These are phyloP conservation scores for Naganishia vaughanmartiniae DNA, from an alignment of 768 basidiomycete species.

Conservation along the genomic window DNA sequence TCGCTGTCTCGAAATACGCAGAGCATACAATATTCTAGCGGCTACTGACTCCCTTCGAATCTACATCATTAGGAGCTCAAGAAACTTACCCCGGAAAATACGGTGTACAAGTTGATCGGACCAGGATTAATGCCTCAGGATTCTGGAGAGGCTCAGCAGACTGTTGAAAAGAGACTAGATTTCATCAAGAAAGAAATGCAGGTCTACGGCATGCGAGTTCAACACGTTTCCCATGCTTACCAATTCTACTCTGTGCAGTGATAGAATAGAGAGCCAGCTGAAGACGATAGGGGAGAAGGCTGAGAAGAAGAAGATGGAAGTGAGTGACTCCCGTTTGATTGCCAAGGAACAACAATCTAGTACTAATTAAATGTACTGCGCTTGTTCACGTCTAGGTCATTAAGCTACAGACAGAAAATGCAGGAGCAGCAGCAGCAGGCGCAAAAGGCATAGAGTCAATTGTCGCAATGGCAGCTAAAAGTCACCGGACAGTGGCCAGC, in stretches of 20 bases:
- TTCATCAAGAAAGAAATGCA: slow-evolving; percentile 88
- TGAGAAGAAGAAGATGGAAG: slow-evolving; percentile 81
- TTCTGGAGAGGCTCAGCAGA: slow-evolving; percentile 75
- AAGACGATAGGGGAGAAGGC: slow-evolving; percentile 72
- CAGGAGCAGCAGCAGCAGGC: not conserved
- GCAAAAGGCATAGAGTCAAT: not conserved
- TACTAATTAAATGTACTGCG: not conserved
- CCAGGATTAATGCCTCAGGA: slow-evolving; percentile 89
- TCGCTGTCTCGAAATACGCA: not conserved
- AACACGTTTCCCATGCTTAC: not conserved
- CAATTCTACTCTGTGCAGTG: not conserved
- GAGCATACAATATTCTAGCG: not conserved
- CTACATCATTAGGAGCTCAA: slow-evolving; percentile 70
- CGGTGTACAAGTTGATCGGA: slow-evolving; percentile 85
- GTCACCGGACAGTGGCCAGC: not conserved
- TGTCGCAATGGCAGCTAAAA: not conserved
- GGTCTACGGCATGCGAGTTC: slow-evolving; percentile 30
- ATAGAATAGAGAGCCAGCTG: slow-evolving; percentile 71
- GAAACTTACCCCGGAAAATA: slow-evolving; percentile 68
- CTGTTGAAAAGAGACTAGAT: slow-evolving; percentile 83
- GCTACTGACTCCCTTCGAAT: not conserved
- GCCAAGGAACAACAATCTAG: not conserved
- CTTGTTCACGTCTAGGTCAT: not conserved
- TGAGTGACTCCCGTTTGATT: slow-evolving; percentile 44
- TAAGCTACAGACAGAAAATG: slow-evolving; percentile 14